Evolutionary conservation across 768 basidiomycete species (phyloP).

Genomic region (Kwoniella mangroviensis): DNA sequence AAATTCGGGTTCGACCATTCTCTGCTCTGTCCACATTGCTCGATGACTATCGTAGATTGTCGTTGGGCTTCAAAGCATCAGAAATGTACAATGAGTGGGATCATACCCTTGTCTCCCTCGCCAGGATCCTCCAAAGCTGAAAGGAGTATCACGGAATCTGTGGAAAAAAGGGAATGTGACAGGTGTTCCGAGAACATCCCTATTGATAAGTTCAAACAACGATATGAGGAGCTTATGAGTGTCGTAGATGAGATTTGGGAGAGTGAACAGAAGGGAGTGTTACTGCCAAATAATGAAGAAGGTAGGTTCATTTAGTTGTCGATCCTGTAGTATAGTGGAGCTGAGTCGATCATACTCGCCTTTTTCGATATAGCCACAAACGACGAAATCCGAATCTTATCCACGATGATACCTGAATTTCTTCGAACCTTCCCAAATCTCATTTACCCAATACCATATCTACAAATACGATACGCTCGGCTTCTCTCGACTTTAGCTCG

Average conservation of each 20-base stretch:
- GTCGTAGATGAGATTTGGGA: background rate
- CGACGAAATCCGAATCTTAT: background rate
- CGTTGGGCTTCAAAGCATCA: slow-evolving; percentile 1
- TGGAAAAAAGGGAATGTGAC: background rate
- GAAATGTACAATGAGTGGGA: background rate
- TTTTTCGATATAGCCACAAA: background rate
- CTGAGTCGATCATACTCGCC: too few species aligned
- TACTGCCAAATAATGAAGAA: background rate
- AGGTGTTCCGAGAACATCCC: background rate
- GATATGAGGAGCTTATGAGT: background rate
- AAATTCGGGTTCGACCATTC: slow-evolving; percentile 4
- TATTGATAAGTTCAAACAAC: background rate
- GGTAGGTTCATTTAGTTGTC: background rate
- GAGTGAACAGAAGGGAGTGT: background rate
- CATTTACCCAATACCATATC: slow-evolving; percentile 1
- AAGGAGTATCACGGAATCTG: too few species aligned
- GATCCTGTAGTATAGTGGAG: too few species aligned
- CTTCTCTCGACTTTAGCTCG: background rate
- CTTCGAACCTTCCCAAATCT: background rate
- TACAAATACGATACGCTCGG: background rate
- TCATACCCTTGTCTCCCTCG: background rate
- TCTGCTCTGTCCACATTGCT: background rate
- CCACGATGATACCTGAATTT: background rate
- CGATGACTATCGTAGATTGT: background rate
- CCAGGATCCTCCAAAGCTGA: too few species aligned